phyloP scores from a whole-genome alignment of 345 rosid species.

The Excoecaria agallocha region DNA sequence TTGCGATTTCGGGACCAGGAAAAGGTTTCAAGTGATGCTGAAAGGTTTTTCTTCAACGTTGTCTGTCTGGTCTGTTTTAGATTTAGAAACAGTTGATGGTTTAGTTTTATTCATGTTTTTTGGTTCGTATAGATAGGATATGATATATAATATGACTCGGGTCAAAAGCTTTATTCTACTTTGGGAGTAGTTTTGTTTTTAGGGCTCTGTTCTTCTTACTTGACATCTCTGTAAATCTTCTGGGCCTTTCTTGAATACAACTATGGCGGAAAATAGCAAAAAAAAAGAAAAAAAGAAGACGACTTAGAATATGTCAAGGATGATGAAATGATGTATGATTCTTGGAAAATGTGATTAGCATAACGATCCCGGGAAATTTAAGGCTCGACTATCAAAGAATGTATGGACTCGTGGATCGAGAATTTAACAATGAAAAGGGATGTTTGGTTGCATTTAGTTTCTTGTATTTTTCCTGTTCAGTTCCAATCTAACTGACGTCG shows the following conservation, averaged over 20 bases:
- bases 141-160: constrained; percentile 3
- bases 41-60: background rate
- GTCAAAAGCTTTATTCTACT: background rate
- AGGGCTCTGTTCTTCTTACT: constrained; percentile 14
- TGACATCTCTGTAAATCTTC: constrained; percentile 11
- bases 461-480: background rate
- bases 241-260: background rate
- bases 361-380: background rate
- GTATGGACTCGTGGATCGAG: constrained; percentile 7
- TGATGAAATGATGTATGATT: background rate
- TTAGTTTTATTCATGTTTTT: background rate
- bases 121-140: constrained; percentile 22
- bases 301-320: background rate
- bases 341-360: background rate
- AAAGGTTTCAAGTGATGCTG: constrained; percentile 39
- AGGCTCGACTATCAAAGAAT: constrained; percentile 20
- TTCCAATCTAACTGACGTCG: background rate
- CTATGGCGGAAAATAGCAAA: background rate
- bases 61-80: background rate
- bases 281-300: too few species aligned
- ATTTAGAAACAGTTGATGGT: background rate
- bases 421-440: background rate
- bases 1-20: constrained; percentile 49
- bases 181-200: background rate
- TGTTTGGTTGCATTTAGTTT: background rate